A percentile compares a stretch with the other conserved stretches of the same genome.
Conservation (phyloP, 805 yeast genomes). For the Ogataea methanolica region DNA sequence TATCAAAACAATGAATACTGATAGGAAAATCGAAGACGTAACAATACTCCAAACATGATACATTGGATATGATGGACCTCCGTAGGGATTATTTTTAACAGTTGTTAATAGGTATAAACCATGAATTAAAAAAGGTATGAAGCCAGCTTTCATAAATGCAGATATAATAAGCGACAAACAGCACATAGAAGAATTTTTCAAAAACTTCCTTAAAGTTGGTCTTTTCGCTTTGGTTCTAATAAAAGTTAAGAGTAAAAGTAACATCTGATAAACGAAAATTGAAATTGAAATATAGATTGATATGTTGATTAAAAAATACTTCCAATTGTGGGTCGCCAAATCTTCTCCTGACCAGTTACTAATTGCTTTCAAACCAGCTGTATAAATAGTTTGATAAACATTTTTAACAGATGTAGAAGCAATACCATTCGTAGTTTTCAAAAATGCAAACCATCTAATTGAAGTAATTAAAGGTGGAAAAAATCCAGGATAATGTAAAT, state of each 20-base stretch:
- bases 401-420: constrained; percentile 24
- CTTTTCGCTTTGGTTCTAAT: constrained; percentile 5
- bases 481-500: constrained; percentile 57
- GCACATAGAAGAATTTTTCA: constrained; percentile 21
- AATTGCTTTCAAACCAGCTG: constrained; percentile 38
- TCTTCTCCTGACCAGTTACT: constrained; percentile 24
- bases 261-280: constrained; percentile 11
- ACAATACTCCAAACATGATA: constrained; percentile 23
- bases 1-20: constrained; percentile 31
- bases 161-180: constrained; percentile 32
- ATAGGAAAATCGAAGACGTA: constrained; percentile 31
- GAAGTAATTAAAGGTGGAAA: constrained; percentile 50
- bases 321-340: constrained; percentile 30
- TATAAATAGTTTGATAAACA: constrained; percentile 37
- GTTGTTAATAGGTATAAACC: constrained; percentile 26
- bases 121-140: constrained; percentile 40
- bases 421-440: constrained; percentile 23
- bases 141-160: constrained; percentile 32
- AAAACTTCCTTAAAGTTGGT: constrained; percentile 10
- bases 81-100: constrained; percentile 13
- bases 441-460: constrained; percentile 53
- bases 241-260: constrained; percentile 5
- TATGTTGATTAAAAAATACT: constrained; percentile 37
- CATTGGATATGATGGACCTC: constrained; percentile 8
- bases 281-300: constrained; percentile 22